Conservation (phyloP, 495 filamentous ascomycete species). For the Geopyxis carbonaria region DNA sequence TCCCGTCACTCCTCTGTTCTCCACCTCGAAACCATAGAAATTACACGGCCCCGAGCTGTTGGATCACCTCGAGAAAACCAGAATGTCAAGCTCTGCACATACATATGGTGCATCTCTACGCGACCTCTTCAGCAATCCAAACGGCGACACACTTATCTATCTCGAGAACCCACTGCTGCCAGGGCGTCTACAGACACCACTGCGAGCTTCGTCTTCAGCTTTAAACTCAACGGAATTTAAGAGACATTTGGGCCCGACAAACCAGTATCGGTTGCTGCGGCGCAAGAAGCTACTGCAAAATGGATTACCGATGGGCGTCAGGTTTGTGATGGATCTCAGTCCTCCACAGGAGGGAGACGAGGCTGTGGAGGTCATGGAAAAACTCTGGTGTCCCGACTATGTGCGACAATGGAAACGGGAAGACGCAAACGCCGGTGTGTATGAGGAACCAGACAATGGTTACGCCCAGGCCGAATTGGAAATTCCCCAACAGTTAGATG, state of each 20-base stretch:
- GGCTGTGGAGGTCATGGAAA: conserved; percentile 33
- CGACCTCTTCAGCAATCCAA: neutral
- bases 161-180: too few relatives aligned
- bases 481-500: neutral
- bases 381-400: conserved; percentile 34
- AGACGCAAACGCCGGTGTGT: conserved; percentile 10
- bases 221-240: conserved; percentile 30
- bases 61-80: too few relatives aligned
- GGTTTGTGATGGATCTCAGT: conserved; percentile 40
- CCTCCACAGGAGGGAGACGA: conserved; percentile 36
- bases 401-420: conserved; percentile 31
- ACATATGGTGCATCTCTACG: conserved; percentile 1
- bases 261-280: conserved; percentile 26
- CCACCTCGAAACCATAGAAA: too few relatives aligned
- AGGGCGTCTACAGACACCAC: too few relatives aligned
- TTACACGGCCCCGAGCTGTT: too few relatives aligned
- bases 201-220: too few relatives aligned
- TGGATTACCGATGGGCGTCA: conserved; percentile 29
- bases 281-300: conserved; percentile 12
- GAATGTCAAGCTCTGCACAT: too few relatives aligned
- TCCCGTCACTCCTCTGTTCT: too few relatives aligned
- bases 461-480: neutral
- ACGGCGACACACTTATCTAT: conserved; percentile 18
- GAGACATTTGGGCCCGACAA: conserved; percentile 28
- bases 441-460: conserved; percentile 11